Evolutionary conservation across 768 basidiomycete genomes (phyloP).

Genomic region (Amanita rubescens): DNA sequence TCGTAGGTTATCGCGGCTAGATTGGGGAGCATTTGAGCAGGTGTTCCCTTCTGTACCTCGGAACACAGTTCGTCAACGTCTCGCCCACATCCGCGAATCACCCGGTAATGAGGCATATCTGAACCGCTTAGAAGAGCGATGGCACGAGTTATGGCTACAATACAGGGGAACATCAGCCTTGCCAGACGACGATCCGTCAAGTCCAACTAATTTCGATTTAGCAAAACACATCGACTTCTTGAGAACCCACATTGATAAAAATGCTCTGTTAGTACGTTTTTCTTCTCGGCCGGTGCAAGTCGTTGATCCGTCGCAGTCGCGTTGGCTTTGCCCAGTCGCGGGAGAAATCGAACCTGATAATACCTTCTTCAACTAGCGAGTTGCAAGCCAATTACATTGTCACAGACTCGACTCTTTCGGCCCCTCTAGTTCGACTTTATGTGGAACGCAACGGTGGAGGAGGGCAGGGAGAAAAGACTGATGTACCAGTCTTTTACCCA

Average conservation of each 20-base stretch:
- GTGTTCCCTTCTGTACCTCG: constrained; percentile 73
- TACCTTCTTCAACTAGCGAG: constrained; percentile 38
- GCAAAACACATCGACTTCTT: constrained; percentile 76
- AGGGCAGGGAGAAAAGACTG: constrained; percentile 65
- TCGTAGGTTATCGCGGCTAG: constrained; percentile 48
- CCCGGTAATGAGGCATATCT: constrained; percentile 70
- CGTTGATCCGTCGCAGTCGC: constrained; percentile 30
- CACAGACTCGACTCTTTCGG: constrained; percentile 30
- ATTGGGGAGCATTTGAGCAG: constrained; percentile 68
- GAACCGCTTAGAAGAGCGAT: constrained; percentile 72
- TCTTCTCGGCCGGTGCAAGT: neutral
- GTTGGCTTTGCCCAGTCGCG: constrained; percentile 50
- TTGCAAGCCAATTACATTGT: constrained; percentile 44
- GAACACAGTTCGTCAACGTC: constrained; percentile 64
- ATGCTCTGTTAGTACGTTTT: constrained; percentile 60
- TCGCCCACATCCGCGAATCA: constrained; percentile 51
- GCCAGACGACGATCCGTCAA: constrained; percentile 62
- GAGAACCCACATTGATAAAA: constrained; percentile 77
- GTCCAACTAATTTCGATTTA: constrained; percentile 72
- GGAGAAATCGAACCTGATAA: constrained; percentile 23
- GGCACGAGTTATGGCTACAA: constrained; percentile 71
- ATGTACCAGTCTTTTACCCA: constrained; percentile 48
- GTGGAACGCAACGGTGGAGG: constrained; percentile 66
- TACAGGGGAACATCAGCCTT: constrained; percentile 60
- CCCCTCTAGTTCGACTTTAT: constrained; percentile 65